These are phyloP conservation scores for Daldinia childiae DNA, from an alignment of 495 filamentous ascomycete genomes.

Conservation along the genomic window DNA sequence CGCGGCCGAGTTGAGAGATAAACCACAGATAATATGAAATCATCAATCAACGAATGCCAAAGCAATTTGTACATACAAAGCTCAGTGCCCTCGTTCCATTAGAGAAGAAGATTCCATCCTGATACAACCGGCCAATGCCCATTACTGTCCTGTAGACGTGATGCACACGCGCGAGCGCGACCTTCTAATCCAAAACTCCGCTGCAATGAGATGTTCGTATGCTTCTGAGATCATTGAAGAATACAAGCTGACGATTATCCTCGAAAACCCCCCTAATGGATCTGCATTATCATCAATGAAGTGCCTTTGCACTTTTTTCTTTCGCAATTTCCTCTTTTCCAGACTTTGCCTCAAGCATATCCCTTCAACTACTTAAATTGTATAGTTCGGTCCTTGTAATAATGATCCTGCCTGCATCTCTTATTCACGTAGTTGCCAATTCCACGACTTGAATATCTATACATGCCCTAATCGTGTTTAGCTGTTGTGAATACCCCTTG, in stretches of 20 bases:
- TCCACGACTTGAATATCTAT: neutral
- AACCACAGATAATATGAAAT: neutral
- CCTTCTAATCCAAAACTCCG: constrained; percentile 18
- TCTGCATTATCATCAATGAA: neutral
- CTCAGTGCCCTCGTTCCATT: constrained; percentile 2
- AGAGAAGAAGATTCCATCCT: constrained; percentile 32
- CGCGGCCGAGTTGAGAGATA: neutral
- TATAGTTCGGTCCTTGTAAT: neutral
- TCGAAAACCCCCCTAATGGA: neutral
- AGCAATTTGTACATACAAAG: constrained; percentile 21
- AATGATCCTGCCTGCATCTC: neutral
- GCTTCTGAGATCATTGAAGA: neutral
- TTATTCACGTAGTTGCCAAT: constrained; percentile 1
- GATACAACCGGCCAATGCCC: constrained; percentile 22
- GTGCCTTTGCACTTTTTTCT: neutral
- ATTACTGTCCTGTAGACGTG: constrained; percentile 19
- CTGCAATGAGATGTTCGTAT: neutral
- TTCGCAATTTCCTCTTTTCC: neutral
- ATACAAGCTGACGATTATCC: constrained; percentile 1
- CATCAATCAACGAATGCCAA: constrained; percentile 10
- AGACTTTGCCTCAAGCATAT: neutral
- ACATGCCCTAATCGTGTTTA: neutral
- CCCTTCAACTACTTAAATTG: neutral
- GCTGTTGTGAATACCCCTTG: neutral
- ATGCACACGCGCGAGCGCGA: constrained; percentile 1